Conservation (phyloP, 2,329 filamentous ascomycete species). For the Paraphoma sp. region DNA sequence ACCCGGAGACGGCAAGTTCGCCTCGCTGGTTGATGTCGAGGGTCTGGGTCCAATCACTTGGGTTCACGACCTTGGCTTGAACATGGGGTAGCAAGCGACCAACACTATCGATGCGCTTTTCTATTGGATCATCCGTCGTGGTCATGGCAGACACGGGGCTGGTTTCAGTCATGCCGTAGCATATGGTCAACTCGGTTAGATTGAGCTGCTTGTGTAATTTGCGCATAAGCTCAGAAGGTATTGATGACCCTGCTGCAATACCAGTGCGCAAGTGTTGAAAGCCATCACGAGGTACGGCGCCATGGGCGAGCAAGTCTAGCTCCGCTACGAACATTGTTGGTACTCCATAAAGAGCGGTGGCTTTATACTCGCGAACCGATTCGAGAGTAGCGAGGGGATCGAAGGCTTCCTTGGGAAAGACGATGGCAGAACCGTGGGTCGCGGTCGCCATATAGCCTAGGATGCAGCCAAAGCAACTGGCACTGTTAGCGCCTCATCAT, state of each 20-base stretch:
- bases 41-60: constrained; percentile 63
- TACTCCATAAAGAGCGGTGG: constrained; percentile 82
- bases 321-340: constrained; percentile 94
- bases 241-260: constrained; percentile 86
- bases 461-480: constrained; percentile 82
- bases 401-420: constrained; percentile 88
- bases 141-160: constrained; percentile 80
- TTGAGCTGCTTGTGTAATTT: constrained; percentile 77
- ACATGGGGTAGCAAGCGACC: constrained; percentile 88
- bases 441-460: constrained; percentile 96
- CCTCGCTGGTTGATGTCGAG: constrained; percentile 72
- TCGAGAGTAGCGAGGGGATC: constrained; percentile 75
- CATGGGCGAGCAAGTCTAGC: constrained; percentile 73
- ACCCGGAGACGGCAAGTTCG: constrained; percentile 83
- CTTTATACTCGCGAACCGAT: constrained; percentile 67
- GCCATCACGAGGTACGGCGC: constrained; percentile 52
- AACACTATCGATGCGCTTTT: constrained; percentile 76
- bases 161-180: constrained; percentile 97
- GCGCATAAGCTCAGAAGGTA: constrained; percentile 82
- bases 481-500: constrained; percentile 5
- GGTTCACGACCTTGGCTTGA: constrained; percentile 75
- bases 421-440: constrained; percentile 79
- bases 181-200: constrained; percentile 83
- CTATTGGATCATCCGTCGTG: constrained; percentile 73
- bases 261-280: constrained; percentile 80